A percentile compares a stretch with the other conserved stretches of the same genome.
phyloP scores from a whole-genome alignment of 768 basidiomycete genomes.

The Scleroderma bovista region DNA sequence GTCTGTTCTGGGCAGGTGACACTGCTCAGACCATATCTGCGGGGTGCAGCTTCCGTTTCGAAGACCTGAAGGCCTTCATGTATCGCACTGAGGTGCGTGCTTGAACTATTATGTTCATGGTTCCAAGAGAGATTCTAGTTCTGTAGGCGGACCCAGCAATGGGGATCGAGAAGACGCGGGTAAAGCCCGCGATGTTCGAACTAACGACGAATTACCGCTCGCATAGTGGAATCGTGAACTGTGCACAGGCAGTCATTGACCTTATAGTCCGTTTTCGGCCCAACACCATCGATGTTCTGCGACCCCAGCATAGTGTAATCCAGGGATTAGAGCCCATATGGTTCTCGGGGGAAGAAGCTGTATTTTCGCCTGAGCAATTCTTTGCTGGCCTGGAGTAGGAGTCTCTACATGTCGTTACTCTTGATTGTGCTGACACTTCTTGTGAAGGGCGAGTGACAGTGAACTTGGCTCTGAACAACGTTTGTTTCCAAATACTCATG shows the following conservation, averaged over 20 bases:
- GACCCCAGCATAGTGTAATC: slow-evolving; percentile 49
- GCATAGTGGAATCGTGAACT: slow-evolving; percentile 61
- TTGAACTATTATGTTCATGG: not conserved
- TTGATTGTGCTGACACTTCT: slow-evolving; percentile 6
- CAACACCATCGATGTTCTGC: slow-evolving; percentile 53
- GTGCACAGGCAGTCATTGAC: slow-evolving; percentile 40
- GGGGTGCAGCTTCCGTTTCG: slow-evolving; percentile 62
- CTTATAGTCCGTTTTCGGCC: slow-evolving; percentile 49
- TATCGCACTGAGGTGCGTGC: slow-evolving; percentile 47
- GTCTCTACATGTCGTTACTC: not conserved
- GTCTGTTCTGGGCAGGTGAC: slow-evolving; percentile 69
- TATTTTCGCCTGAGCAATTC: slow-evolving; percentile 48
- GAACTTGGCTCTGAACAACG: slow-evolving; percentile 67
- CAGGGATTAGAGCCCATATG: slow-evolving; percentile 55
- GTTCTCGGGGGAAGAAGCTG: slow-evolving; percentile 41
- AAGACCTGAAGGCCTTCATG: slow-evolving; percentile 59
- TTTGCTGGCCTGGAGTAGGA: slow-evolving; percentile 44
- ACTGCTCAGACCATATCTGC: slow-evolving; percentile 69
- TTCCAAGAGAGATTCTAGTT: not conserved
- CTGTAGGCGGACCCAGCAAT: slow-evolving; percentile 9
- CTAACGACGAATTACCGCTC: slow-evolving; percentile 59
- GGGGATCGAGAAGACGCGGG: not conserved
- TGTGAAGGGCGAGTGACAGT: slow-evolving; percentile 37
- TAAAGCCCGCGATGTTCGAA: slow-evolving; percentile 38
- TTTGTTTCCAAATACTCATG: slow-evolving; percentile 13